A percentile compares a stretch with the other conserved stretches of the same genome.
These are phyloP conservation scores for Coleophoma crateriformis DNA, from an alignment of 2,329 filamentous ascomycete species.

Conservation along the genomic window DNA sequence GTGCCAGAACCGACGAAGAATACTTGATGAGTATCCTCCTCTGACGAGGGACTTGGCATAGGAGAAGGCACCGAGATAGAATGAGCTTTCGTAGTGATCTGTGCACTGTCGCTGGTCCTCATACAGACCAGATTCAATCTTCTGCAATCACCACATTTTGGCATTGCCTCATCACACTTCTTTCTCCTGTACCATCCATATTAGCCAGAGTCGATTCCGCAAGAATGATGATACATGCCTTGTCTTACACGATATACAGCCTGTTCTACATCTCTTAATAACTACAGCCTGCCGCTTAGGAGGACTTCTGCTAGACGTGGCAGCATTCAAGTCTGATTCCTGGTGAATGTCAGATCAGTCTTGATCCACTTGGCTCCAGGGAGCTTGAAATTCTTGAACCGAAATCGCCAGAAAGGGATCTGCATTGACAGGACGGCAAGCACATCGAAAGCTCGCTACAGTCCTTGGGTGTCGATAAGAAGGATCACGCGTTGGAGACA, in stretches of 20 bases:
- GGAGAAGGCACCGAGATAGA: neutral
- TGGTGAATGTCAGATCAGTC: no score
- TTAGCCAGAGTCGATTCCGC: no score
- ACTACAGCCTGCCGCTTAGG: neutral
- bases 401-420: no score
- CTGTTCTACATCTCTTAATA: conserved; percentile 1
- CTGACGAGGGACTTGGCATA: neutral
- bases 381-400: no score
- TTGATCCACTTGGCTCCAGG: no score
- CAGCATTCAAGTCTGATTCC: no score
- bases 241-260: conserved; percentile 1
- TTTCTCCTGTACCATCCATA: neutral
- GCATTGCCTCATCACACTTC: conserved; percentile 2
- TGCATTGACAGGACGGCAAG: neutral
- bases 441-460: neutral
- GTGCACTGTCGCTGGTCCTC: no score
- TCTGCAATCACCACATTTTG: conserved; percentile 1
- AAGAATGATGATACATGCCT: neutral
- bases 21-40: neutral
- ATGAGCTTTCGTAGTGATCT: no score
- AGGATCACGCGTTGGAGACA: neutral
- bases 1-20: no score
- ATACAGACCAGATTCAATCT: neutral
- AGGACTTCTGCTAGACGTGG: no score
- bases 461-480: neutral